Evolutionary conservation across 2,329 filamentous ascomycete genomes (phyloP).

Genomic region (Dryadomyces sulphureus): DNA sequence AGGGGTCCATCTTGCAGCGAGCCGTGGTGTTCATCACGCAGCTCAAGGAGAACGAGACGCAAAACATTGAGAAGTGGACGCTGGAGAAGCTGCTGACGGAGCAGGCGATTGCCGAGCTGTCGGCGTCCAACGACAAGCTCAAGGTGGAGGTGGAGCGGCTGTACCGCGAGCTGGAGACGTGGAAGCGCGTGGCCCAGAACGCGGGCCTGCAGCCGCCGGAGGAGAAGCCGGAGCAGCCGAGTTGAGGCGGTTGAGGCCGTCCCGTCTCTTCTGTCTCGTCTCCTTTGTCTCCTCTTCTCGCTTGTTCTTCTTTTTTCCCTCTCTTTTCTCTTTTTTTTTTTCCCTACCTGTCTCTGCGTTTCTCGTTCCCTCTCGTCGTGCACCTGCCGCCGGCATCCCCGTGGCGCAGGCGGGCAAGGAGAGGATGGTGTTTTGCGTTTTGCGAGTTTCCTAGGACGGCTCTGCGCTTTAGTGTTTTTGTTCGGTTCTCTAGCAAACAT

Average conservation of each 20-base stretch:
- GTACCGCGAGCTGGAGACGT: slow-evolving; percentile 63
- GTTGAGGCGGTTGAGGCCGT: slow-evolving; percentile 1
- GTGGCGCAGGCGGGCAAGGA: background rate
- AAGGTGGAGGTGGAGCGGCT: slow-evolving; percentile 67
- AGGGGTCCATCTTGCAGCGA: slow-evolving; percentile 86
- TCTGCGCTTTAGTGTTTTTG: background rate
- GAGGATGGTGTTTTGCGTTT: background rate
- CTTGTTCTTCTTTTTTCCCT: background rate
- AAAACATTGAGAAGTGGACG: slow-evolving; percentile 91
- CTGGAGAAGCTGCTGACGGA: slow-evolving; percentile 81
- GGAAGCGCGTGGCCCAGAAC: slow-evolving; percentile 55
- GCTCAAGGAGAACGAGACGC: slow-evolving; percentile 83
- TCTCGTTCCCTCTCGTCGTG: background rate
- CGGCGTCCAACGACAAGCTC: slow-evolving; percentile 72
- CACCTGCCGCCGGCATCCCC: too few species aligned
- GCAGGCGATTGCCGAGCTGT: slow-evolving; percentile 79
- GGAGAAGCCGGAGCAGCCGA: slow-evolving; percentile 20
- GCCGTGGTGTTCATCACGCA: slow-evolving; percentile 91
- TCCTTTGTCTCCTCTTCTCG: background rate
- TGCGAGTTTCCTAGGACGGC: background rate
- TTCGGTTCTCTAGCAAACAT: background rate
- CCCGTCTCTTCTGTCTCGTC: background rate
- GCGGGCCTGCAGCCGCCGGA: slow-evolving; percentile 35
- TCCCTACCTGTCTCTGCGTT: background rate
- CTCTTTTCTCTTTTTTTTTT: background rate